Evolutionary conservation across 306 rosid species (phyloP).

Genomic region (Ormosia emarginata): DNA sequence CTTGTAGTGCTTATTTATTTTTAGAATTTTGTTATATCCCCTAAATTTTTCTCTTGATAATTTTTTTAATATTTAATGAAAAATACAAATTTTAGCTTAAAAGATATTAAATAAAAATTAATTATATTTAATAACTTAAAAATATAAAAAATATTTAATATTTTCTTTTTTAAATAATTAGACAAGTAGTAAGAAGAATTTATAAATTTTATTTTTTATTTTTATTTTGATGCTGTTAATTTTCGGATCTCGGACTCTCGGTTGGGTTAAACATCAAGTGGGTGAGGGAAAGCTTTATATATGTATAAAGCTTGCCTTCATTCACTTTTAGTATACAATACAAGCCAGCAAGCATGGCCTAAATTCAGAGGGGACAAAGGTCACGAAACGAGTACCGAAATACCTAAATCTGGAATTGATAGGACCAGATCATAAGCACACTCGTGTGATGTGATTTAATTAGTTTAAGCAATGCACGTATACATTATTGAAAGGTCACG

Average conservation of each 20-base stretch:
- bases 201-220: too few species aligned
- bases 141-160: too few species aligned
- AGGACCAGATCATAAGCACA: constrained; percentile 9
- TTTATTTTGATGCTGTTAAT: not conserved
- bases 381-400: not conserved
- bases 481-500: constrained; percentile 28
- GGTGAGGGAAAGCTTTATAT: constrained; percentile 16
- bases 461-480: constrained; percentile 13
- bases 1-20: not conserved
- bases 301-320: not conserved
- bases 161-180: too few species aligned
- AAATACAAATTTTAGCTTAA: too few species aligned
- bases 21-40: not conserved
- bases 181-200: too few species aligned
- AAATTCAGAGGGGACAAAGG: constrained; percentile 19
- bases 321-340: not conserved
- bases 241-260: not conserved
- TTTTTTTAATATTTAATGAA: too few species aligned
- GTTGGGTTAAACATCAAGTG: not conserved
- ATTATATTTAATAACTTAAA: too few species aligned
- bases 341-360: constrained; percentile 23
- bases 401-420: constrained; percentile 26
- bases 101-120: too few species aligned
- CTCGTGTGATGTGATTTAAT: constrained; percentile 35
- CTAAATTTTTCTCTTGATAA: too few species aligned